Conservation (phyloP, 352 stramenopile species). For the Pythium sukuiense region DNA sequence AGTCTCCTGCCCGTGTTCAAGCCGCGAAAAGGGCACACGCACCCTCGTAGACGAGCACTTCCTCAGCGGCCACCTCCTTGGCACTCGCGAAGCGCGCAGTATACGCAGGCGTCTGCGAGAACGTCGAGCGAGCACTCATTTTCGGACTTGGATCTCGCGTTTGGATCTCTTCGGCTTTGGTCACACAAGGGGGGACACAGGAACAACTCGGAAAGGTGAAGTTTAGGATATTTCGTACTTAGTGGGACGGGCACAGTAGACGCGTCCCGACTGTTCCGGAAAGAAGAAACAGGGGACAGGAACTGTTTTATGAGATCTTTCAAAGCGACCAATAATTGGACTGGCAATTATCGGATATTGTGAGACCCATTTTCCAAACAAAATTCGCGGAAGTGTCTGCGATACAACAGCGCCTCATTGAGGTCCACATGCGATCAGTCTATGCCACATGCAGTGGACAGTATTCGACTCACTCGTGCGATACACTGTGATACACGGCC, state of each 20-base stretch:
- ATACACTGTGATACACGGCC: no score
- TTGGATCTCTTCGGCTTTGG: constrained; percentile 15
- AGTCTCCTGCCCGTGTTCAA: neutral
- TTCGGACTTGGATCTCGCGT: constrained; percentile 1
- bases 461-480: no score
- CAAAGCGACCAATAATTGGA: no score
- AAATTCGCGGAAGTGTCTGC: no score
- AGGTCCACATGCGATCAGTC: no score
- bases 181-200: constrained; percentile 6
- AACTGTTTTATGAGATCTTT: no score
- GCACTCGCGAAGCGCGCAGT: constrained; percentile 32
- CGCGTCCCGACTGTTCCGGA: neutral
- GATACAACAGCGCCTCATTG: no score
- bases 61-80: constrained; percentile 57
- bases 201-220: constrained; percentile 15
- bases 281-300: no score
- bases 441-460: no score
- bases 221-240: constrained; percentile 30
- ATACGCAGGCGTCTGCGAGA: constrained; percentile 75
- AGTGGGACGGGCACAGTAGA: neutral
- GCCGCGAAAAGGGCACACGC: constrained; percentile 16
- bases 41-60: constrained; percentile 64
- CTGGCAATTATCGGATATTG: no score
- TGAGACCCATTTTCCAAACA: no score
- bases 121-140: constrained; percentile 76